These are phyloP conservation scores for Cladosporium halotolerans DNA, from an alignment of 2,329 filamentous ascomycete species.

Conservation along the genomic window DNA sequence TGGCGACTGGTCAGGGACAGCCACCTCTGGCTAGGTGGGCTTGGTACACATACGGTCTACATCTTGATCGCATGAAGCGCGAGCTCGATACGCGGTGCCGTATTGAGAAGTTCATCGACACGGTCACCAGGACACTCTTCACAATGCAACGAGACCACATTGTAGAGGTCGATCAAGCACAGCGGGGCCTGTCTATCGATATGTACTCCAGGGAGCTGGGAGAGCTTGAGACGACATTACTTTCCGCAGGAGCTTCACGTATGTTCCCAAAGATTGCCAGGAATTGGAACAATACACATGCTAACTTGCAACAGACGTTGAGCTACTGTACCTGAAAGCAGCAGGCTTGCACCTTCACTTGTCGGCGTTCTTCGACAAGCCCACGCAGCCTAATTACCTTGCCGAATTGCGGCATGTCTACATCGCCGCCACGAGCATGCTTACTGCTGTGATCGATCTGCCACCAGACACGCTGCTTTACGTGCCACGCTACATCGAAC, in stretches of 20 bases:
- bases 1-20: slow-evolving; percentile 78
- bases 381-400: slow-evolving; percentile 62
- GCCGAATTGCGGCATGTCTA: slow-evolving; percentile 71
- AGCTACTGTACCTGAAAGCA: slow-evolving; percentile 61
- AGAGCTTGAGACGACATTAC: slow-evolving; percentile 31
- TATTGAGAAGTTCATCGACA: slow-evolving; percentile 70
- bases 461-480: slow-evolving; percentile 51
- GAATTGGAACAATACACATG: no score
- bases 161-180: slow-evolving; percentile 40
- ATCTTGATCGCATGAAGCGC: slow-evolving; percentile 54
- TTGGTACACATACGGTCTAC: slow-evolving; percentile 68
- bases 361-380: slow-evolving; percentile 75
- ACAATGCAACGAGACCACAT: slow-evolving; percentile 68
- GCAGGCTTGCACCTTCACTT: slow-evolving; percentile 70
- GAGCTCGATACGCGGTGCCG: slow-evolving; percentile 63
- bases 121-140: slow-evolving; percentile 72
- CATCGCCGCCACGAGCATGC: slow-evolving; percentile 62
- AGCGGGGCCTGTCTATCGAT: slow-evolving; percentile 31
- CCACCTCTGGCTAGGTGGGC: slow-evolving; percentile 49
- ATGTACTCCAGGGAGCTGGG: slow-evolving; percentile 33
- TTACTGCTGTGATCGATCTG: slow-evolving; percentile 64
- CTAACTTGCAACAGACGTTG: slow-evolving; percentile 32
- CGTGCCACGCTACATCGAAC: slow-evolving; percentile 69
- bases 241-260: slow-evolving; percentile 27
- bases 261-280: slow-evolving; percentile 12